A percentile compares a stretch with the other conserved stretches of the same genome.
Conservation (phyloP, 2,329 filamentous ascomycete genomes). For the Cordyceps sp. region DNA sequence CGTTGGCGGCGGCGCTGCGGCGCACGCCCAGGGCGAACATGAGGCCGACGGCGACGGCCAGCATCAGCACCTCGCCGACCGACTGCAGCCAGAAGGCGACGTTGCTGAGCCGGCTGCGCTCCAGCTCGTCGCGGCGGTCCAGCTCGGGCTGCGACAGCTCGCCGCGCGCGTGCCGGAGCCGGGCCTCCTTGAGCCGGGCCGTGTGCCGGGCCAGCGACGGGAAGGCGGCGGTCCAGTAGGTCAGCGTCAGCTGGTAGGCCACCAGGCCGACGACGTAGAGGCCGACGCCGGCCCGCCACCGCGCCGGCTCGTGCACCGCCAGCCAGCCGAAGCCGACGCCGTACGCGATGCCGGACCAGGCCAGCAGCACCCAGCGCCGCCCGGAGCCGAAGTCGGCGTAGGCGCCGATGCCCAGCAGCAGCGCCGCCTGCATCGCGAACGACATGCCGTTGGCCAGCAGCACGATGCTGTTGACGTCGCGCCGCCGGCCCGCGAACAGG, state of each 20-base stretch:
- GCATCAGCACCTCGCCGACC: slow-evolving; percentile 41
- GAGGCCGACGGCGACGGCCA: slow-evolving; percentile 48
- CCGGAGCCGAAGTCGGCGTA: slow-evolving; percentile 50
- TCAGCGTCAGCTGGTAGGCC: slow-evolving; percentile 48
- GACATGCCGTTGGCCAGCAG: slow-evolving; percentile 49
- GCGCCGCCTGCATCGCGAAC: slow-evolving; percentile 47
- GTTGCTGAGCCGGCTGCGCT: slow-evolving; percentile 47
- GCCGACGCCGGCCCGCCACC: slow-evolving; percentile 44
- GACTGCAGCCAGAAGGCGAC: slow-evolving; percentile 48
- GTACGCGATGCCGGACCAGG: slow-evolving; percentile 42
- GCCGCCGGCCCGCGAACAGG: slow-evolving; percentile 34
- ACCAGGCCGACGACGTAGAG: slow-evolving; percentile 52
- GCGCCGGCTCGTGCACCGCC: slow-evolving; percentile 39
- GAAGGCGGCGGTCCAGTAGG: slow-evolving; percentile 50
- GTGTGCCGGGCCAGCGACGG: slow-evolving; percentile 21
- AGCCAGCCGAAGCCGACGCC: slow-evolving; percentile 51
- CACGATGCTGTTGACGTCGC: slow-evolving; percentile 49
- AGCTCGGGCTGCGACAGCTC: slow-evolving; percentile 41
- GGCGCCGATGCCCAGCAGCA: slow-evolving; percentile 34
- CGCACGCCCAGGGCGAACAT: slow-evolving; percentile 45
- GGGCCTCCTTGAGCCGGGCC: slow-evolving; percentile 15
- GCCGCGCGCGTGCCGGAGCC: slow-evolving; percentile 17
- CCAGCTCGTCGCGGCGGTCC: slow-evolving; percentile 42
- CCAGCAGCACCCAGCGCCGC: slow-evolving; percentile 44
- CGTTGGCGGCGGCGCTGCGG: slow-evolving; percentile 41